Evolutionary conservation across 352 stramenopile species (phyloP).

Genomic region (Pelagophyceae sp.): DNA sequence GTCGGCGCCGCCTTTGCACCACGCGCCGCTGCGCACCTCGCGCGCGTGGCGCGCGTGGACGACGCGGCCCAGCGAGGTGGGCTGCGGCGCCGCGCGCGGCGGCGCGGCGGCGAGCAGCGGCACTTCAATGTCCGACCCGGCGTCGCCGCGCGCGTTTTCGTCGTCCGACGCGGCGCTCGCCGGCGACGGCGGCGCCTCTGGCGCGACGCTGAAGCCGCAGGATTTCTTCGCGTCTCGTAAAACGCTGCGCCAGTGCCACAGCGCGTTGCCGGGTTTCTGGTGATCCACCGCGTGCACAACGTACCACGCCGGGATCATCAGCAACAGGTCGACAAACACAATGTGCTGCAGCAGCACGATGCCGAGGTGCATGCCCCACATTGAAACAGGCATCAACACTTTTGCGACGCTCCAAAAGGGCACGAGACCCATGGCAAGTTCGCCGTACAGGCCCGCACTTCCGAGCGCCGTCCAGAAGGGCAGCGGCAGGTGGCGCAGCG

Average conservation of each 20-base stretch:
- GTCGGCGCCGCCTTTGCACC: neutral
- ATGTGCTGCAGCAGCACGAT: slow-evolving; percentile 11
- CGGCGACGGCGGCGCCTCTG: neutral
- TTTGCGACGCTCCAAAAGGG: neutral
- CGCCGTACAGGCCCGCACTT: neutral
- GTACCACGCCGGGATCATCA: slow-evolving; percentile 15
- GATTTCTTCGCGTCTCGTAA: neutral
- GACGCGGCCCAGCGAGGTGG: neutral
- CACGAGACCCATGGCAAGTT: slow-evolving; percentile 16
- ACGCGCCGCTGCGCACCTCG: no score
- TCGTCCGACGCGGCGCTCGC: neutral
- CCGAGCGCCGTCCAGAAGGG: neutral
- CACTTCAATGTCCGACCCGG: neutral
- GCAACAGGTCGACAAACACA: slow-evolving; percentile 15
- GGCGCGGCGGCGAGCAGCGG: neutral
- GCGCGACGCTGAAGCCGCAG: neutral
- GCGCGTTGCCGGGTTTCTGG: neutral
- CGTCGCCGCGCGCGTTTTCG: neutral
- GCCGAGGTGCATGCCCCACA: slow-evolving; percentile 16
- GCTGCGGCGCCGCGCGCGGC: no score
- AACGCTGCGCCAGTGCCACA: neutral
- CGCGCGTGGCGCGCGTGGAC: neutral
- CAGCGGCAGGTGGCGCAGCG: neutral
- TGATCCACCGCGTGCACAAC: neutral
- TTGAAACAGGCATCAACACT: neutral